Percentiles rank a stretch among this genome's conserved stretches.
phyloP scores from a whole-genome alignment of 495 filamentous ascomycete species.

The Neurospora africana region DNA sequence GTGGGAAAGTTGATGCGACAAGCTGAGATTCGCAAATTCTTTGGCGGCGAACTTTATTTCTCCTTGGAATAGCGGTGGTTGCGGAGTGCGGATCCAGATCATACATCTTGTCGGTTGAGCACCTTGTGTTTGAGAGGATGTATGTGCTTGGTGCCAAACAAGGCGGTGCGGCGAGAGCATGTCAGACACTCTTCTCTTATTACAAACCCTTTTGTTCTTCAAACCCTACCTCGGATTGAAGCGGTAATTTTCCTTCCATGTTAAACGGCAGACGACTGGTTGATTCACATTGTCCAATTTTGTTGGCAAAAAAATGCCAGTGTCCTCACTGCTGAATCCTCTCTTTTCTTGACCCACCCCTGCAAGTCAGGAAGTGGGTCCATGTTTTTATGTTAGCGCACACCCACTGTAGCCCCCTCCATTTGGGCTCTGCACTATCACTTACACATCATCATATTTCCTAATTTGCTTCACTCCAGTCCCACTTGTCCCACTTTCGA shows the following conservation, averaged over 20 bases:
- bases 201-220: neutral
- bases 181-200: neutral
- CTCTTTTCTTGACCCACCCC: neutral
- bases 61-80: too few relatives aligned
- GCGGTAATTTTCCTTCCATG: neutral
- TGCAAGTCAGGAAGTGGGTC: neutral
- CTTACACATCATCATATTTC: neutral
- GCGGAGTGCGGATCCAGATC: too few relatives aligned
- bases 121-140: neutral
- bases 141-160: neutral
- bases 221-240: accelerated
- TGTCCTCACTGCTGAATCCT: neutral
- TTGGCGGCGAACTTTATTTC: too few relatives aligned
- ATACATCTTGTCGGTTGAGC: neutral
- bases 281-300: neutral
- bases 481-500: neutral
- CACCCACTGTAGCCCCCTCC: neutral
- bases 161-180: neutral
- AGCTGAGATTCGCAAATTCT: neutral
- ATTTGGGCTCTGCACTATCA: neutral
- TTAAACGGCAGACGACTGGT: neutral
- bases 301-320: neutral
- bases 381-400: neutral
- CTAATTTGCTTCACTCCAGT: neutral
- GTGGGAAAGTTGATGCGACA: neutral